Evolutionary conservation across 2,329 filamentous ascomycete species (phyloP), one percentile per base, ranked within the genome.

Genomic region (Paramyrothecium sp.): DNA sequence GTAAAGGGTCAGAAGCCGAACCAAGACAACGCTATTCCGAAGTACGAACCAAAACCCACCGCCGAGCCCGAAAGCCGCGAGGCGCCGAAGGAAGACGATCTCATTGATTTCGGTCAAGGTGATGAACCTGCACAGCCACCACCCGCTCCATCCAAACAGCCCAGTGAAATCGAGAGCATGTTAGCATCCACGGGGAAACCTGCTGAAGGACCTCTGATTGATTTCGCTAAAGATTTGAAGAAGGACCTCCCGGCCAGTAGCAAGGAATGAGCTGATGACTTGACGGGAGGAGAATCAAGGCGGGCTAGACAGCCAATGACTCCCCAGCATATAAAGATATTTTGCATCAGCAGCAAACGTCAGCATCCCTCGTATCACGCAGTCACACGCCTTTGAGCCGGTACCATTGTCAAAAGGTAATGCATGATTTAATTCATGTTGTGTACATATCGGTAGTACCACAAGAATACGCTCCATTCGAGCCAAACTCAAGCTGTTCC

Each of bases 1-100:
- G 70, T 98, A 23, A 85, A 86, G 44, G 93, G 92, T 33, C 92
- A 97, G 71, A 85, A 82, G 65, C 71, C 78, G 22, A 74, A 76
- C 47, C 74, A 80, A 55, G 77, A 80, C 70, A 83, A 83, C 63
- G 70, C 81, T 61, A 85, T 89, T 57, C 82, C 86, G n/a, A 19
- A 44, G 38, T 59, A 78, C 82, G 58, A 68, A 58, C 61, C 23
- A 50, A 60, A 21, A 44, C 44, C 20, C 26, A 64, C 62, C 11
- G 63, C 66, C 21, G 71, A 70, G 10, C 49, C 49, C 30, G 22
- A 12, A 41, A 11, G 26, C 16, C 33, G 8, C 4, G 38, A 16
- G 5, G 38, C 38, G 38, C 5, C 38, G 13, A 44, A 44, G 30
- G 57, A 61, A 10, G 66, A 68, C 12, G 68, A 84, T 60, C 73